Percentiles rank a stretch among this genome's conserved stretches.
Evolutionary conservation across 805 yeast genomes (phyloP).

Genomic region (Wickerhamiella spandovensis): DNA sequence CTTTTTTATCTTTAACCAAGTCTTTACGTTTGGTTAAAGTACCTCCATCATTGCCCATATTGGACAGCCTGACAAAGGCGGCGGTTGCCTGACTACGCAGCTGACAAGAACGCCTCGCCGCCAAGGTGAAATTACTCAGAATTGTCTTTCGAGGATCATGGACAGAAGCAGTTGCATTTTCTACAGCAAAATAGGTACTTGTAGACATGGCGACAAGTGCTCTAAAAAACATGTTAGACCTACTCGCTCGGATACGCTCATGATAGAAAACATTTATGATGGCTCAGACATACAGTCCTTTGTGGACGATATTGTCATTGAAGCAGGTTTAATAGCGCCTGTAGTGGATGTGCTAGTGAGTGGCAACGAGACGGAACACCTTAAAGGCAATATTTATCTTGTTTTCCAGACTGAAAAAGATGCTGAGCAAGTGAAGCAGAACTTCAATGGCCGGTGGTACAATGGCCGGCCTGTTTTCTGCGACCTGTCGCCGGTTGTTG

Average conservation of each 20-base stretch:
- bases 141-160: neutral
- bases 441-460: conserved; percentile 72
- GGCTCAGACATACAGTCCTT: conserved; percentile 40
- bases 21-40: conserved; percentile 49
- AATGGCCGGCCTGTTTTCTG: conserved; percentile 64
- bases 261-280: conserved; percentile 50
- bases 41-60: conserved; percentile 49
- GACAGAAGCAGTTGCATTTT: conserved; percentile 30
- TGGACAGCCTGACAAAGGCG: too few species aligned
- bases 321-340: conserved; percentile 36
- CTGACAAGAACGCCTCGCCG: too few species aligned
- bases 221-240: conserved; percentile 58
- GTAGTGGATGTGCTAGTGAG: conserved; percentile 59
- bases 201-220: conserved; percentile 84
- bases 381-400: conserved; percentile 77
- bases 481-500: conserved; percentile 63
- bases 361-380: conserved; percentile 69
- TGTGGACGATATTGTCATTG: conserved; percentile 59
- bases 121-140: too few species aligned
- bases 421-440: conserved; percentile 47
- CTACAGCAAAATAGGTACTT: conserved; percentile 74
- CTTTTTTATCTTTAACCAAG: conserved; percentile 20
- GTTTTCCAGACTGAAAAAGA: conserved; percentile 40
- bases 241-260: conserved; percentile 45
- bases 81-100: too few species aligned